Evolutionary conservation across 495 filamentous ascomycete species (phyloP), one percentile per base, ranked within the genome.

Genomic region (Neurospora sp.): DNA sequence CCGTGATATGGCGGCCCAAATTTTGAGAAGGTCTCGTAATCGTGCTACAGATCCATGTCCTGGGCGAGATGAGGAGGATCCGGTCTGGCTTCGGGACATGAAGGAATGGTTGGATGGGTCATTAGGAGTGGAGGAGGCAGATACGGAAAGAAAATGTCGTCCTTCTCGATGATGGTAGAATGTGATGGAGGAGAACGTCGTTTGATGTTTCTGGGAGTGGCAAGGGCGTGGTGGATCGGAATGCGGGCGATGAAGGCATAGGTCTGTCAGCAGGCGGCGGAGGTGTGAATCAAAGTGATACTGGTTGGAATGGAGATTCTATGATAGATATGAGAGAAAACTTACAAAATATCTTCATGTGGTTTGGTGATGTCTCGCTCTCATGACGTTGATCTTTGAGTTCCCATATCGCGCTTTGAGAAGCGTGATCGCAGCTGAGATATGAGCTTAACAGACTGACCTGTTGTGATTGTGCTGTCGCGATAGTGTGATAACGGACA

Each of bases 381-480:
- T 0, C 8, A 21, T 4, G 8, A 21, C 8, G 8, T 48, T 1
- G 43, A 48, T 10, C 2, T 9, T n/a, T 3, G 7, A n/a, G 19
- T 45, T 4, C 8, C 19, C 39, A 40, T 45, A 3, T 42, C 17
- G 2, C 17, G 15, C 0, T 42, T 42, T 2, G 40, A 6, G 15
- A 42, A 6, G 40, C 19, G 2, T 42, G 15, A 4, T 42, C 3
- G 6, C 0, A 3, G 2, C 0, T 21, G 10, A 5, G n/a, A 10
- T 21, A 19, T 11, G 19, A 2, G 7, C 9, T 54, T 54, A 59
- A 59, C 10, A 15, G 19, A 28, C 21, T 13, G 4, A 5, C 3
- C 0, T 0, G 21, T 1, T 6, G 4, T 11, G 0, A 0, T 1
- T 3, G 45, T 24, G 1, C 5, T 28, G 2, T 6, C 0, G 21